Conservation (phyloP, 306 rosid genomes). For the Cyclanthera cordifolia region DNA sequence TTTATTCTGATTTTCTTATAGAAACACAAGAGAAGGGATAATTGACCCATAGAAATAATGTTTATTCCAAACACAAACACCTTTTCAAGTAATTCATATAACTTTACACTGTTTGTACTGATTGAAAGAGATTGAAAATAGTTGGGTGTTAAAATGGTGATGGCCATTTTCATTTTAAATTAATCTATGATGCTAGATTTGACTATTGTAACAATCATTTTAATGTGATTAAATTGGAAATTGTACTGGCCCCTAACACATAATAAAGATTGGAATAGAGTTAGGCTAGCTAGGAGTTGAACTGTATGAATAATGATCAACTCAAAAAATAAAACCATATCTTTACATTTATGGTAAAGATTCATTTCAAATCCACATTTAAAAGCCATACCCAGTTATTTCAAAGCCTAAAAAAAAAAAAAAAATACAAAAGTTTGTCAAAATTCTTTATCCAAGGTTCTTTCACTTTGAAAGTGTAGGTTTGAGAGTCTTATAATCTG, state of each 20-base stretch:
- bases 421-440: not conserved
- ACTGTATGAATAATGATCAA: slow-evolving; percentile 6
- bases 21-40: too few species aligned
- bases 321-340: not conserved
- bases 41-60: too few species aligned
- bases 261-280: not conserved
- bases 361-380: not conserved
- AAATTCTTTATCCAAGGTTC: too few species aligned
- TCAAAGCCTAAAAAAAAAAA: not conserved
- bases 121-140: too few species aligned
- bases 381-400: not conserved
- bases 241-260: not conserved
- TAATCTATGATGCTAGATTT: not conserved
- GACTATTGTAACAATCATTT: not conserved
- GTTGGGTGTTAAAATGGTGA: not conserved
- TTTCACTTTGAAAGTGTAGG: too few species aligned
- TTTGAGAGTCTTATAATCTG: too few species aligned
- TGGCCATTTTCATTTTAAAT: not conserved
- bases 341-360: not conserved
- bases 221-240: slow-evolving; percentile 2
- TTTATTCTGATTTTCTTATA: too few species aligned
- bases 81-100: too few species aligned
- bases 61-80: too few species aligned
- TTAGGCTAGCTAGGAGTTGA: slow-evolving; percentile 12
- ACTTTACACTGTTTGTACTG: too few species aligned